phyloP scores from a whole-genome alignment of 164 flowering plant species.

The Brasenia schreberi region DNA sequence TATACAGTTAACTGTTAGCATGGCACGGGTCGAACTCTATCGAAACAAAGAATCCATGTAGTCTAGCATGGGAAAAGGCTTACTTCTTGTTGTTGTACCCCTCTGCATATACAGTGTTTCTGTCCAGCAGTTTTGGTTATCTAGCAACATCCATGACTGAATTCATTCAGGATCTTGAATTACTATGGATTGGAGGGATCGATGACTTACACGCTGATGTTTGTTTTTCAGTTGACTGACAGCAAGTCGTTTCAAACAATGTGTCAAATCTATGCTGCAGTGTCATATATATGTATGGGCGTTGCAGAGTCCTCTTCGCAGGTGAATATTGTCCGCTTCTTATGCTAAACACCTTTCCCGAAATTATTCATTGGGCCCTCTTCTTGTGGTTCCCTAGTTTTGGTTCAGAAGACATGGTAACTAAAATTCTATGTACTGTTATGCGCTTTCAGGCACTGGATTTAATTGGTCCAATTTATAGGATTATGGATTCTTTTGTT shows the following conservation, averaged over 20 bases:
- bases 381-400: not conserved
- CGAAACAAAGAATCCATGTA: too few species aligned
- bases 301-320: slow-evolving; percentile 87
- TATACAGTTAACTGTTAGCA: too few species aligned
- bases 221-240: slow-evolving; percentile 43
- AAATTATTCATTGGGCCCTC: not conserved
- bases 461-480: slow-evolving; percentile 74
- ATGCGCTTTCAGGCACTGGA: slow-evolving; percentile 61
- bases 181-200: not conserved
- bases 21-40: too few species aligned
- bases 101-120: too few species aligned
- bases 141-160: not conserved
- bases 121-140: not conserved
- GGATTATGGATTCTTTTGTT: slow-evolving; percentile 71
- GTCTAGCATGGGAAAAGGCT: too few species aligned
- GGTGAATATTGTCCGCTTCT: slow-evolving; percentile 21
- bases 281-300: slow-evolving; percentile 80
- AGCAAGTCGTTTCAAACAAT: slow-evolving; percentile 81
- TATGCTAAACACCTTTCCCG: not conserved
- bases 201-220: not conserved
- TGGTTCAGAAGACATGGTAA: not conserved
- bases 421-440: not conserved
- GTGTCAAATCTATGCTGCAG: slow-evolving; percentile 90
- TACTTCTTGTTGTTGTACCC: too few species aligned
- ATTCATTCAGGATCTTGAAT: not conserved